Evolutionary conservation across 495 filamentous ascomycete species (phyloP).

Genomic region (Daldinia vernicosa): DNA sequence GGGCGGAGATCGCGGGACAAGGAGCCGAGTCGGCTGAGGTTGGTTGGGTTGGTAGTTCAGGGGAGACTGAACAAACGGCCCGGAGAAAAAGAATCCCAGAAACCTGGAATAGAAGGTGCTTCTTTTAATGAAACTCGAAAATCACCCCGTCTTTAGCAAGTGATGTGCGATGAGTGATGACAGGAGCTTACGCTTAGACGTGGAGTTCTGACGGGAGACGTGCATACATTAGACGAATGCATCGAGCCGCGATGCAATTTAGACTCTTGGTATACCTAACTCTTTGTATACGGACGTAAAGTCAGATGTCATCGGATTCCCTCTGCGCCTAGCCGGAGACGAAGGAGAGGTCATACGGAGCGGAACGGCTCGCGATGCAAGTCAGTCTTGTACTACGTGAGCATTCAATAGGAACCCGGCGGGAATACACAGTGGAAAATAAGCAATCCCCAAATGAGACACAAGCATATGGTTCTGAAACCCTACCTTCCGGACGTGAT

Average conservation of each 20-base stretch:
- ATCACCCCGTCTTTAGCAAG: constrained; percentile 8
- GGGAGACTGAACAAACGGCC: constrained; percentile 21
- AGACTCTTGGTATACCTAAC: neutral
- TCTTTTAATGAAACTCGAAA: constrained; percentile 12
- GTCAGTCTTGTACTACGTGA: constrained; percentile 16
- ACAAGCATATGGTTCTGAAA: constrained; percentile 17
- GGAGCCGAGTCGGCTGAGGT: constrained; percentile 41
- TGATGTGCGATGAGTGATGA: neutral
- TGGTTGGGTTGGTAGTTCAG: constrained; percentile 33
- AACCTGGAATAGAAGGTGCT: constrained; percentile 18
- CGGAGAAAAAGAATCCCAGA: constrained; percentile 21
- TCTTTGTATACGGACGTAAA: constrained; percentile 33
- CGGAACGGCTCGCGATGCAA: constrained; percentile 38
- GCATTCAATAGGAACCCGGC: constrained; percentile 2
- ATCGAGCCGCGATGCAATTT: constrained; percentile 37
- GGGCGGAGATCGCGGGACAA: constrained; percentile 38
- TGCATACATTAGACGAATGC: constrained; percentile 38
- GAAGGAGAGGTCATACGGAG: constrained; percentile 15
- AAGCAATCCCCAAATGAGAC: constrained; percentile 11
- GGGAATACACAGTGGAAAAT: constrained; percentile 11
- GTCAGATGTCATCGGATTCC: constrained; percentile 9
- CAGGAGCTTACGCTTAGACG: neutral
- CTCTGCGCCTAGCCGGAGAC: constrained; percentile 33
- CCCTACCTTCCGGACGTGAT: constrained; percentile 17
- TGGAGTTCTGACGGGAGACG: constrained; percentile 15